phyloP scores from a whole-genome alignment of 352 stramenopile genomes.

The Pythium coloratum region DNA sequence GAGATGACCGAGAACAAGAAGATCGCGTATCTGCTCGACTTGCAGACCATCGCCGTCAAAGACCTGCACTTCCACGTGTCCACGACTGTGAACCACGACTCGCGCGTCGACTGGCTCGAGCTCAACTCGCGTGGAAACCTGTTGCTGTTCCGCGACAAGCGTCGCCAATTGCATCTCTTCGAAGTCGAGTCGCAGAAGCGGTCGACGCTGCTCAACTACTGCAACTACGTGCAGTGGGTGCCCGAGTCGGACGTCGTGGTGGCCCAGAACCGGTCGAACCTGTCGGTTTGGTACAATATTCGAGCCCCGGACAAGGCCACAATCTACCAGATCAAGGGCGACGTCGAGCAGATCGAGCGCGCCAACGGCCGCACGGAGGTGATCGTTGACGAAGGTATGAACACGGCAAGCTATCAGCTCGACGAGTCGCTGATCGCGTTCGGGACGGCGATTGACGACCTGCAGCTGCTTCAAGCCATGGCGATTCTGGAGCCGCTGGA shows the following conservation, averaged over 20 bases:
- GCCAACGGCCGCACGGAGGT: conserved; percentile 92
- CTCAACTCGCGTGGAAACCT: conserved; percentile 90
- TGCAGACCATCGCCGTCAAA: conserved; percentile 91
- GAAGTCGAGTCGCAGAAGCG: conserved; percentile 87
- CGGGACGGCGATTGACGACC: conserved; percentile 92
- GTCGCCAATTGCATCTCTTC: conserved; percentile 90
- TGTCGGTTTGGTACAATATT: conserved; percentile 97
- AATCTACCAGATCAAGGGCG: conserved; percentile 94
- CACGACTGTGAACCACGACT: conserved; percentile 91
- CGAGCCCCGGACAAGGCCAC: conserved; percentile 92
- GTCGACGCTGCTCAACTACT: conserved; percentile 92
- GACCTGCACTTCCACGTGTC: conserved; percentile 76
- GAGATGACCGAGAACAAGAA: conserved; percentile 89
- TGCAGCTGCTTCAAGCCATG: conserved; percentile 90
- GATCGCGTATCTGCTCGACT: conserved; percentile 92
- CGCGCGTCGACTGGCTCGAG: conserved; percentile 93
- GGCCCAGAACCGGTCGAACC: conserved; percentile 89
- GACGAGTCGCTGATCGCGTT: conserved; percentile 95
- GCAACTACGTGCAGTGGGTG: conserved; percentile 96
- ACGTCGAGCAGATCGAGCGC: conserved; percentile 94
- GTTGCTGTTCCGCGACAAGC: conserved; percentile 93
- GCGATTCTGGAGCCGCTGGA: conserved; percentile 92
- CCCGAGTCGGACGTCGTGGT: conserved; percentile 95
- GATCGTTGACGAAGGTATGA: conserved; percentile 94
- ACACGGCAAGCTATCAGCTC: conserved; percentile 91